Conservation (phyloP, 352 stramenopile species). For the Phytophthora vignae region DNA sequence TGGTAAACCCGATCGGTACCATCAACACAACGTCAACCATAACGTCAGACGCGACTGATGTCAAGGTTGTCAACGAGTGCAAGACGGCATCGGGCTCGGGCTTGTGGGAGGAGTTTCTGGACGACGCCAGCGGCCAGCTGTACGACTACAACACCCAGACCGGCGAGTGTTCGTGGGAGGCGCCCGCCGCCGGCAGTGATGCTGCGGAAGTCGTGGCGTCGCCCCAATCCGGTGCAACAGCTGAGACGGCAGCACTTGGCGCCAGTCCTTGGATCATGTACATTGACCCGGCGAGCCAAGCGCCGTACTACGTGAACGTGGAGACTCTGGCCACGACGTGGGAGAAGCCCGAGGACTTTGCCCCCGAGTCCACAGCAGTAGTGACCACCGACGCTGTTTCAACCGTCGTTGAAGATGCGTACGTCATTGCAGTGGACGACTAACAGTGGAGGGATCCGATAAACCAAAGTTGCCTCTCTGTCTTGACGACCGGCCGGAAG, state of each 20-base stretch:
- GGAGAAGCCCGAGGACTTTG: slow-evolving; percentile 49
- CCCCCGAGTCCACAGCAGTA: neutral
- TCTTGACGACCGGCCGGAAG: slow-evolving; percentile 2
- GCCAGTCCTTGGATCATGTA: slow-evolving; percentile 49
- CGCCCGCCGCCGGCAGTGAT: slow-evolving; percentile 28
- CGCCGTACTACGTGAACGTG: slow-evolving; percentile 66
- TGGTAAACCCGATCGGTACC: slow-evolving; percentile 18
- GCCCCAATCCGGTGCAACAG: slow-evolving; percentile 14
- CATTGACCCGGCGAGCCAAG: slow-evolving; percentile 50
- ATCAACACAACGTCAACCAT: neutral
- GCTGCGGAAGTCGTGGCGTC: slow-evolving; percentile 11
- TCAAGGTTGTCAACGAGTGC: slow-evolving; percentile 6
- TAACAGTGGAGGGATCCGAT: slow-evolving; percentile 20
- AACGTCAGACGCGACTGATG: slow-evolving; percentile 7
- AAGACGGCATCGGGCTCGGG: slow-evolving; percentile 14
- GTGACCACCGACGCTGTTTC: slow-evolving; percentile 1
- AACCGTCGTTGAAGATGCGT: slow-evolving; percentile 41
- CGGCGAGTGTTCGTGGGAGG: slow-evolving; percentile 67
- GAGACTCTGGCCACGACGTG: slow-evolving; percentile 58
- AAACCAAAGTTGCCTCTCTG: slow-evolving; percentile 1
- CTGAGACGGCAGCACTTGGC: slow-evolving; percentile 8
- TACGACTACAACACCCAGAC: slow-evolving; percentile 82
- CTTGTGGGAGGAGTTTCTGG: slow-evolving; percentile 69
- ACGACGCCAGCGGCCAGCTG: slow-evolving; percentile 55
- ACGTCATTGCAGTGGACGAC: slow-evolving; percentile 53